phyloP scores from a whole-genome alignment of 352 stramenopile species.

The Globisporangium paroecandrum region DNA sequence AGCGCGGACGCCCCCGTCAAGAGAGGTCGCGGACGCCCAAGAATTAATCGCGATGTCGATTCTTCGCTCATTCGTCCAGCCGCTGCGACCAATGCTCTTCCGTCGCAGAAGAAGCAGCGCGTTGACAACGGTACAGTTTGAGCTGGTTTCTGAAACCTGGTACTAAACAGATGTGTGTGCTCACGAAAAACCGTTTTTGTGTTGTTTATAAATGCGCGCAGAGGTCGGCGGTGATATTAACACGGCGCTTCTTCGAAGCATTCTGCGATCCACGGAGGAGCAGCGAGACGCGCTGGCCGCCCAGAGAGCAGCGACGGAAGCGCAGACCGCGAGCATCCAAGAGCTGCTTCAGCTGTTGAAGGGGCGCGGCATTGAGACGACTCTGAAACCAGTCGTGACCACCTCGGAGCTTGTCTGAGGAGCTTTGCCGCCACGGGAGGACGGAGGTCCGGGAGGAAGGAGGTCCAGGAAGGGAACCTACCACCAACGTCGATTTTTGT shows the following conservation, averaged over 20 bases:
- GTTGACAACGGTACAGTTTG: neutral
- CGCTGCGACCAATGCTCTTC: neutral
- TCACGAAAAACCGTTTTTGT: neutral
- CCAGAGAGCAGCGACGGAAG: neutral
- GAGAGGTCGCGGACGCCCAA: neutral
- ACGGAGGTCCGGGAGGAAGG: too few relatives aligned
- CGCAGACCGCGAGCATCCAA: conserved; percentile 2
- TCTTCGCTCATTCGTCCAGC: too few relatives aligned
- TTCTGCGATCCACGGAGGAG: neutral
- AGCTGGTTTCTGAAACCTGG: neutral
- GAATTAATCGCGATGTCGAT: neutral
- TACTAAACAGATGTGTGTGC: neutral
- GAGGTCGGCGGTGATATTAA: neutral
- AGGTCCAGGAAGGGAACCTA: neutral
- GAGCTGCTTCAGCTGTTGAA: neutral
- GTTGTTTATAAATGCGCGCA: neutral
- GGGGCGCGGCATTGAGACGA: neutral
- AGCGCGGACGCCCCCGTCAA: neutral
- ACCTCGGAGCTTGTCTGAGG: neutral
- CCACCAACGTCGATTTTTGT: neutral
- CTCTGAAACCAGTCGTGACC: neutral
- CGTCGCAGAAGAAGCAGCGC: neutral
- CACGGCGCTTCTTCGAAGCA: neutral
- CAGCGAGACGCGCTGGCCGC: neutral
- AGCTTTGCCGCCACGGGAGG: too few relatives aligned